Base-by-base conservation (phyloP, 140 eudicot species). In the Oenanthe javanica region DNA sequence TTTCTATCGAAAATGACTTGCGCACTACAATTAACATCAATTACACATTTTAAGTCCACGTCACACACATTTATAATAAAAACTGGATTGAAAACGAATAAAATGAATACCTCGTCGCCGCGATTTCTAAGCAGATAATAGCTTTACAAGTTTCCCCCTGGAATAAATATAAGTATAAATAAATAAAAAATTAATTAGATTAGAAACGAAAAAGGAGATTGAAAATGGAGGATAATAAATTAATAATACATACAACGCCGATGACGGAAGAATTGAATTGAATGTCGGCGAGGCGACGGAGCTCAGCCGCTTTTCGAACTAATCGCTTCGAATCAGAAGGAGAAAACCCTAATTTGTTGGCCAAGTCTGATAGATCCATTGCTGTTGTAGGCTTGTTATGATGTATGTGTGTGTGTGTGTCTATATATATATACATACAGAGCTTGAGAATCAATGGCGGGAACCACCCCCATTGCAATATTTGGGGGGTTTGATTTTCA, bases 131-230 rank as follows among this genome's bases (percentile, higher is more conserved):
- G 85, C 97, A 95, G 73, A 95, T 95, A 16, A 95, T 74, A 16
- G 99, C 94, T 86, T 95, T 95, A 64, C 97, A 92, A 55, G 87
- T 93, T 87, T 95, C 99, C 2, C 99, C 99, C 97, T 94, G 79
- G 40, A 72, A 42, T 42, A 42, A 72, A 64, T 46, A 19, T 1
- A 55, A 31, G 1, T 31, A 31, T 31, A 31, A 31, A 31, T 31
- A 31, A 31, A 31, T 76, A 7, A 66, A 27, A 76, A 51, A 14
- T 1, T 1, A 25, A 64, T 25, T 9, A 73, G 27, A 40, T 40
- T 14, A 4, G 0, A 76, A 31, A 81, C 55, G 1, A 2, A 54
- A 43, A 2, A 2, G 12, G 9, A 87, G 64, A 75, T 77, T 13
- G 46, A 38, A n/a, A 23, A 40, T 55, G 23, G 9, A 19, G 21